A percentile compares a stretch with the other conserved stretches of the same genome.
These are phyloP conservation scores for Pyropia haitanensis DNA, from an alignment of 23 red algal species.

Conservation along the genomic window DNA sequence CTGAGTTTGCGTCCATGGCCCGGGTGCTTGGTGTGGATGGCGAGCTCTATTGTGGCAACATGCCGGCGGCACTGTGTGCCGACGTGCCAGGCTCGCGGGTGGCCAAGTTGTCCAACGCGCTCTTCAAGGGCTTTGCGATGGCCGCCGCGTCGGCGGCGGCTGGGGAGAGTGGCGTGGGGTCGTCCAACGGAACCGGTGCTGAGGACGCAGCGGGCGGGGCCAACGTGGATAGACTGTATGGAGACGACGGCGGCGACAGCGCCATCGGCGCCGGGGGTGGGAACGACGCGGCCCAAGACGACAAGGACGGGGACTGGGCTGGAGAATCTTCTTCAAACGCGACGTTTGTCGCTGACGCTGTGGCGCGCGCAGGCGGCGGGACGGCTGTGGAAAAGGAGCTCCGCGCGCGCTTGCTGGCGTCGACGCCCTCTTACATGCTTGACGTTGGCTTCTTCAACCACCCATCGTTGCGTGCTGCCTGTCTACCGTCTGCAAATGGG, in stretches of 20 bases:
- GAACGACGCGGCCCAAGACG: no score
- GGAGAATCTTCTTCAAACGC: no score
- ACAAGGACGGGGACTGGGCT: no score
- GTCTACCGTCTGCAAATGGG: constrained; percentile 66
- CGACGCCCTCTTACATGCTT: constrained; percentile 18
- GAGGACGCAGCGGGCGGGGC: no score
- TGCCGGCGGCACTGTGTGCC: constrained; percentile 19
- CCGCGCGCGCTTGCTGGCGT: background rate
- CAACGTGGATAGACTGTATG: background rate
- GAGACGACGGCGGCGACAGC: background rate
- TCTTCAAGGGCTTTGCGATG: constrained; percentile 2
- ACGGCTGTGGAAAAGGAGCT: background rate
- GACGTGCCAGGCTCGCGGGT: constrained; percentile 21
- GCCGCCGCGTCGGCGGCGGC: no score
- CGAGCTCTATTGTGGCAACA: constrained; percentile 49
- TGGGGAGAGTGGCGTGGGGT: no score
- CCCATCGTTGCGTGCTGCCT: constrained; percentile 34
- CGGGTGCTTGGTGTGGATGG: constrained; percentile 26
- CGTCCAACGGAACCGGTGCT: no score
- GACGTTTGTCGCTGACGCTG: no score
- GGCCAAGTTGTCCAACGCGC: constrained; percentile 10
- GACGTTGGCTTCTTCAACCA: constrained; percentile 70
- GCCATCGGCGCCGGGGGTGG: no score
- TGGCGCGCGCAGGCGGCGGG: no score
- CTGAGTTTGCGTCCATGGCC: constrained; percentile 20